A percentile compares a stretch with the other conserved stretches of the same genome.
These are phyloP conservation scores for Geotrichum macrosporum DNA, from an alignment of 1,139 yeast species.

Conservation along the genomic window DNA sequence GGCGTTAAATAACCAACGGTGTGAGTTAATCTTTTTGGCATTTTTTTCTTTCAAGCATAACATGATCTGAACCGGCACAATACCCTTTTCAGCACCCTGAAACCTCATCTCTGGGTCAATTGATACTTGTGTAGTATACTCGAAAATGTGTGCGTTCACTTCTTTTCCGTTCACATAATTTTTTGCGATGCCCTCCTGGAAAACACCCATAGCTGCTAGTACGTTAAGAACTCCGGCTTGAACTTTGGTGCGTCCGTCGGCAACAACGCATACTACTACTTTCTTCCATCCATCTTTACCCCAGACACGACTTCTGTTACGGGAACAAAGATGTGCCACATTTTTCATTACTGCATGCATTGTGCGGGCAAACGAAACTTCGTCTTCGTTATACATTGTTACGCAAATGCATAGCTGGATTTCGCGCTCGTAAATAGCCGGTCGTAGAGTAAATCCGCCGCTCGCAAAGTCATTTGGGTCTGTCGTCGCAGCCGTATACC, in stretches of 20 bases:
- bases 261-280: slow-evolving; percentile 67
- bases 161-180: slow-evolving; percentile 64
- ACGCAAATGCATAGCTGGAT: slow-evolving; percentile 72
- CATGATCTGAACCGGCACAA: slow-evolving; percentile 65
- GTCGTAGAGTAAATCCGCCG: slow-evolving; percentile 63
- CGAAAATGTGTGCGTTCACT: slow-evolving; percentile 72
- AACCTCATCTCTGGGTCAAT: slow-evolving; percentile 54
- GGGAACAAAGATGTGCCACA: slow-evolving; percentile 55
- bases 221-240: slow-evolving; percentile 61
- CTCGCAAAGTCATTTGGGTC: slow-evolving; percentile 60
- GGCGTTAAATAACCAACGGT: slow-evolving; percentile 81
- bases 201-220: slow-evolving; percentile 68
- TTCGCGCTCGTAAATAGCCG: slow-evolving; percentile 63
- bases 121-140: slow-evolving; percentile 68
- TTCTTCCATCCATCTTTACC: slow-evolving; percentile 80
- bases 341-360: slow-evolving; percentile 74
- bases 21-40: slow-evolving; percentile 72
- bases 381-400: slow-evolving; percentile 81
- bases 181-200: slow-evolving; percentile 80
- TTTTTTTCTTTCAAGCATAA: slow-evolving; percentile 77
- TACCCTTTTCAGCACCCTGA: slow-evolving; percentile 57
- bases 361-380: slow-evolving; percentile 64
- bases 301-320: slow-evolving; percentile 59
- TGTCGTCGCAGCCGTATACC: slow-evolving; percentile 79
- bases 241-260: slow-evolving; percentile 70